Percentiles rank a stretch among this genome's conserved stretches.
phyloP scores from a whole-genome alignment of 495 filamentous ascomycete genomes.

The Trichoderma erinaceum region DNA sequence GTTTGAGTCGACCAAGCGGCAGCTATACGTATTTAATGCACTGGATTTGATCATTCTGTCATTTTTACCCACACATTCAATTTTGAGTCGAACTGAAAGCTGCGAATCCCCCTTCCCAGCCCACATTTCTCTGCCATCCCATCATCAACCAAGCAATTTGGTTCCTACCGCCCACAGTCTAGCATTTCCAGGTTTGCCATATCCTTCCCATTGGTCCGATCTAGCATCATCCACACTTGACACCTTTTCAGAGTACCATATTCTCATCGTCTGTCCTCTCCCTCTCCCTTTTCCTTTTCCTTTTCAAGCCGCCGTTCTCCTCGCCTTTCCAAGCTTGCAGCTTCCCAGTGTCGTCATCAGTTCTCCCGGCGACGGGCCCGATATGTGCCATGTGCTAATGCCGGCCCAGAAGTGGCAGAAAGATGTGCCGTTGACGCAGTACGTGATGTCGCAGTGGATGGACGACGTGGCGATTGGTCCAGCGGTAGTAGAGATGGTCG shows the following conservation, averaged over 20 bases:
- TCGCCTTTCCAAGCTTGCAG: constrained; percentile 16
- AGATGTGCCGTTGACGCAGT: constrained; percentile 22
- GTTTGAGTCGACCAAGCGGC: background rate
- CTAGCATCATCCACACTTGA: background rate
- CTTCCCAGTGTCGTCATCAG: constrained; percentile 22
- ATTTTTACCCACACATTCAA: too few species aligned
- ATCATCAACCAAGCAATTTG: too few species aligned
- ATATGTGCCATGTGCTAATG: constrained; percentile 25
- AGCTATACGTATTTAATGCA: background rate
- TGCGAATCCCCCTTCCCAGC: too few species aligned
- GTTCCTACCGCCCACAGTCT: too few species aligned
- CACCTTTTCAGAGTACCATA: background rate
- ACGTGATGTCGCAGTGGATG: constrained; percentile 23
- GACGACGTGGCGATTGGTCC: background rate
- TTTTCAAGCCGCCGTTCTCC: background rate
- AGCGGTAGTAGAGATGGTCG: background rate
- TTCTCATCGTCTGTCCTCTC: background rate
- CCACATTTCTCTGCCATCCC: too few species aligned
- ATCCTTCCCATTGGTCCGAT: background rate
- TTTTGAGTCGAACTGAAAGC: too few species aligned
- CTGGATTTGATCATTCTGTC: background rate
- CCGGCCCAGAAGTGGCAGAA: constrained; percentile 29
- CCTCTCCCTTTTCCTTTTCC: background rate
- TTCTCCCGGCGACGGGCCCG: constrained; percentile 28
- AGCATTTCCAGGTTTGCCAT: too few species aligned